Base-by-base conservation (phyloP, 164 flowering plant species). In the Berberis thunbergii region DNA sequence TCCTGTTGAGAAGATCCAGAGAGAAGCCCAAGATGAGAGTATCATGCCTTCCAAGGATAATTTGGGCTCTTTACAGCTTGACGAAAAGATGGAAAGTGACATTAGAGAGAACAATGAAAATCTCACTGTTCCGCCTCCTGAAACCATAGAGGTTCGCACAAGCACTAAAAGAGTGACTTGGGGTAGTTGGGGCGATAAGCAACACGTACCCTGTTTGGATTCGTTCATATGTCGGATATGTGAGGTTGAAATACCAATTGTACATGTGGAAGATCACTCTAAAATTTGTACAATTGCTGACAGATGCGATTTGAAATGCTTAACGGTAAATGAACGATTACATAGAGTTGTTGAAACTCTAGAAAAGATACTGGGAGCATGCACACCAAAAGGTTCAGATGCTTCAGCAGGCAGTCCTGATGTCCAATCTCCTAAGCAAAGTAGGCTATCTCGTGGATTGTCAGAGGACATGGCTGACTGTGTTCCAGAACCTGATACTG, bases 221-320 rank as follows among this genome's bases (percentile, higher is more conserved):
- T 80, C 86, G 43, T 81, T 95, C 77, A 89, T 95, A 7, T 95
- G 99, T 64, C 88, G 99, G 5, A 95, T 95, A 58, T 95, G 99
- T 81, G 98, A 95, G 74, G 86, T 85, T 74, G 92, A 92, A 78
- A 88, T 91, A 69, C 99, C 97, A 39, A 83, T 85, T 50, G 82
- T 89, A 43, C 87, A 84, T 77, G 96, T 92, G 46, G 98, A 89
- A 74, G 88, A 83, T 67, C 99, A 95, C 76, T 95, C 99, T 64
- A 84, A 86, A 72, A 88, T 95, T 62, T 95, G 99, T 65, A 83
- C 97, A 54, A 78, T 91, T 74, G 97, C 92, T 62, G 96, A 91
- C 73, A 85, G 96, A 76, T 91, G 98, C 75, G 99, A 95, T 73
- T 70, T 88, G 64, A 95, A 95, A 74, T 89, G 98, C 43, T 72